phyloP scores from a whole-genome alignment of 2,329 filamentous ascomycete species.

The Aspergillus sp. region DNA sequence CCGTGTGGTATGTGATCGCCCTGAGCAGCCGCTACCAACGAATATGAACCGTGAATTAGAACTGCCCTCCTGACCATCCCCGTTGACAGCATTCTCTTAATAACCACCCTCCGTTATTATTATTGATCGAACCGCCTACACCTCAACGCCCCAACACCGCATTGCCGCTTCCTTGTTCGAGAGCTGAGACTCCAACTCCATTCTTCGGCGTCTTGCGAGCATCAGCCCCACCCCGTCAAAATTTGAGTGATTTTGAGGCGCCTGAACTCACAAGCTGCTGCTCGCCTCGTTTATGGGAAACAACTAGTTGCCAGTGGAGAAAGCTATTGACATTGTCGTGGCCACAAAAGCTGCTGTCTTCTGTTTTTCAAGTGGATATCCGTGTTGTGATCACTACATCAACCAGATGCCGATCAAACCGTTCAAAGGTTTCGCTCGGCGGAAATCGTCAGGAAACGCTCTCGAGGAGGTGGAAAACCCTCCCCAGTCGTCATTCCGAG shows the following conservation, averaged over 20 bases:
- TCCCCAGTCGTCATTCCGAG: constrained; percentile 51
- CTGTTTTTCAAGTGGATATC: constrained; percentile 14
- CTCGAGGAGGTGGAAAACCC: constrained; percentile 49
- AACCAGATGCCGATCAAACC: constrained; percentile 55
- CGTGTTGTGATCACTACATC: constrained; percentile 12
- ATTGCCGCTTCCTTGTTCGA: constrained; percentile 8
- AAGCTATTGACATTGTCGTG: constrained; percentile 3
- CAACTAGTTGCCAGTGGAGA: constrained; percentile 13
- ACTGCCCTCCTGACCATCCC: constrained; percentile 15
- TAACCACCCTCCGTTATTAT: constrained; percentile 5
- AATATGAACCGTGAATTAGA: constrained; percentile 13
- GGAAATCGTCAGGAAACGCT: constrained; percentile 56
- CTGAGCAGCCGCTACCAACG: constrained; percentile 10
- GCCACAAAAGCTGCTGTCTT: constrained; percentile 14
- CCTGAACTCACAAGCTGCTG: constrained; percentile 16
- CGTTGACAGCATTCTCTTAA: constrained; percentile 13
- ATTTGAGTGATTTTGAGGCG: constrained; percentile 16
- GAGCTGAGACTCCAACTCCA: constrained; percentile 7
- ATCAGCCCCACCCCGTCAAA: constrained; percentile 18
- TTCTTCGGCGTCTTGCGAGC: constrained; percentile 13
- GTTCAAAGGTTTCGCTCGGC: constrained; percentile 53
- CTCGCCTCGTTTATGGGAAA: constrained; percentile 18
- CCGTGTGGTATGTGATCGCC: constrained; percentile 17
- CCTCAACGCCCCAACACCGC: neutral
- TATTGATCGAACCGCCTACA: constrained; percentile 12